These are phyloP conservation scores for Aquilaria yunnanensis DNA, from an alignment of 345 rosid species.

Conservation along the genomic window DNA sequence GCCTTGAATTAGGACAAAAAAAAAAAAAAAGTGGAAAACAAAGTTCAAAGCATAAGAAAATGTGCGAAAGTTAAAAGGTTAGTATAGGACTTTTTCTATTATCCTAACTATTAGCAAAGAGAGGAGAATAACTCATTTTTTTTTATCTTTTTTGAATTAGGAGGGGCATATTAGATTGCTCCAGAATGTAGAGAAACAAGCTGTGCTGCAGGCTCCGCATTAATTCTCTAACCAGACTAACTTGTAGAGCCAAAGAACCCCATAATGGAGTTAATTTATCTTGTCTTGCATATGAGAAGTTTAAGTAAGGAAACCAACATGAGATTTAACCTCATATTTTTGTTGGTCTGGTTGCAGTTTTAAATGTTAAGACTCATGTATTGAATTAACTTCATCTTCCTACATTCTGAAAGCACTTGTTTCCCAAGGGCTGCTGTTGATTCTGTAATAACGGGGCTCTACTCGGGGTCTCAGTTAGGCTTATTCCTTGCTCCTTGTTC, in stretches of 20 bases:
- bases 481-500: conserved; percentile 20
- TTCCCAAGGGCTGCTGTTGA: conserved; percentile 39
- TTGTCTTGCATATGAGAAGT: conserved; percentile 41
- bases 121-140: no score
- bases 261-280: conserved; percentile 32
- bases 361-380: conserved; percentile 13
- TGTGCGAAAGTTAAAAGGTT: no score
- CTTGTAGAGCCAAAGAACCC: conserved; percentile 36
- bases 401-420: conserved; percentile 24
- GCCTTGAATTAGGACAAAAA: no score
- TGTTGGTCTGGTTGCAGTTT: no score
- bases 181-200: conserved; percentile 45
- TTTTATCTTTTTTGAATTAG: no score
- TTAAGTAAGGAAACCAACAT: conserved; percentile 33
- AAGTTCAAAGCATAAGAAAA: no score
- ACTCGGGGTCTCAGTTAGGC: conserved; percentile 40
- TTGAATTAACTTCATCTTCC: conserved; percentile 24
- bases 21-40: no score
- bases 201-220: conserved; percentile 57
- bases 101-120: no score
- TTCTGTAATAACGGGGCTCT: conserved; percentile 32
- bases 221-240: conserved; percentile 57
- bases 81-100: no score
- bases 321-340: conserved; percentile 3
- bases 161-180: no score